Conservation (phyloP, 1,139 yeast species). For the Geotrichum carabidarum region DNA sequence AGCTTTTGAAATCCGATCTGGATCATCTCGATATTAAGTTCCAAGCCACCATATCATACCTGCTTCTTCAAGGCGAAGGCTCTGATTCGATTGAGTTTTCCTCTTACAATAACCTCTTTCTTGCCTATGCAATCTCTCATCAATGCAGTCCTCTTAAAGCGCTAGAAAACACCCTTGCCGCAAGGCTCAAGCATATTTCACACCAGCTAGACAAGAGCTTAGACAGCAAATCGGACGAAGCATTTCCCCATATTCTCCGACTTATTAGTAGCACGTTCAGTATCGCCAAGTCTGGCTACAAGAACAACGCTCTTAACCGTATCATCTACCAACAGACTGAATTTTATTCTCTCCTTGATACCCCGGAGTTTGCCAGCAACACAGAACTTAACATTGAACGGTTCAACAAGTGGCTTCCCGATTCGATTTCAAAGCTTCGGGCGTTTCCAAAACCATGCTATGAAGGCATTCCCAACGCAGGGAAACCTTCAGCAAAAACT, state of each 20-base stretch:
- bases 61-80: slow-evolving; percentile 18
- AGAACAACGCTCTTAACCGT: slow-evolving; percentile 25
- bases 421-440: slow-evolving; percentile 69
- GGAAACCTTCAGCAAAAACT: slow-evolving; percentile 19
- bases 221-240: slow-evolving; percentile 1
- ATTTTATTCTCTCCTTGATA: slow-evolving; percentile 25
- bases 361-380: slow-evolving; percentile 25
- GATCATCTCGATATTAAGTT: slow-evolving; percentile 14
- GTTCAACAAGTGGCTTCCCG: slow-evolving; percentile 73
- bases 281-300: slow-evolving; percentile 24
- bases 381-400: slow-evolving; percentile 51
- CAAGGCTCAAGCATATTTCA: slow-evolving; percentile 11
- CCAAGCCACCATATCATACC: slow-evolving; percentile 7
- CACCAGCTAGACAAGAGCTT: background rate
- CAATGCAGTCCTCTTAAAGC: slow-evolving; percentile 18
- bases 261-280: slow-evolving; percentile 25
- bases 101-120: slow-evolving; percentile 21
- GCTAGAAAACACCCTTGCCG: slow-evolving; percentile 19
- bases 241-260: slow-evolving; percentile 18
- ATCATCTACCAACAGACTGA: slow-evolving; percentile 25
- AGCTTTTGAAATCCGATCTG: background rate
- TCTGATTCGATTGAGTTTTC: slow-evolving; percentile 13
- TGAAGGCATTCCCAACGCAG: slow-evolving; percentile 11
- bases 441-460: slow-evolving; percentile 25
- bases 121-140: slow-evolving; percentile 25